Evolutionary conservation across 768 basidiomycete species (phyloP).

Genomic region (Tephrocybe sp.): DNA sequence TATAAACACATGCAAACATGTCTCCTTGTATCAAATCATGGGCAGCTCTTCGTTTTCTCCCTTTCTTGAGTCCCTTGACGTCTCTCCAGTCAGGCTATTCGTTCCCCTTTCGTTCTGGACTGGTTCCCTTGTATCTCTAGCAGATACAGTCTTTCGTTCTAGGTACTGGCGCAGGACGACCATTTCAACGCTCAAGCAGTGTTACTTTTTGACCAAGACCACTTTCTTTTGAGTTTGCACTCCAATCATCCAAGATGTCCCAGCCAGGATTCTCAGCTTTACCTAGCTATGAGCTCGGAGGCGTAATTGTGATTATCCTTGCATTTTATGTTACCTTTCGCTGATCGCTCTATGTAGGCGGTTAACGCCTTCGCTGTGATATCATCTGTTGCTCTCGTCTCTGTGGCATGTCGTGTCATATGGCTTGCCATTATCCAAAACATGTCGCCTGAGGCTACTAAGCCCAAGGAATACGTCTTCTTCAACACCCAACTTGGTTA

Average conservation of each 20-base stretch:
- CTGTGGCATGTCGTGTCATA: slow-evolving; percentile 46
- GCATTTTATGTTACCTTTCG: neutral
- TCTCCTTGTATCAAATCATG: slow-evolving; percentile 5
- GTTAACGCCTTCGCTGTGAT: slow-evolving; percentile 54
- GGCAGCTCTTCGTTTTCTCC: slow-evolving; percentile 6
- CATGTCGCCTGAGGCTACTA: slow-evolving; percentile 22
- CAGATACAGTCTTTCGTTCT: slow-evolving; percentile 19
- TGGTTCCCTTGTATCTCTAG: slow-evolving; percentile 21
- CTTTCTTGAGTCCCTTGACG: slow-evolving; percentile 13
- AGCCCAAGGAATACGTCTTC: slow-evolving; percentile 53
- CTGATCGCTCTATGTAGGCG: slow-evolving; percentile 26
- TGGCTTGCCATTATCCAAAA: slow-evolving; percentile 43
- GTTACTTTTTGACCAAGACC: neutral
- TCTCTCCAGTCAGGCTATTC: slow-evolving; percentile 10
- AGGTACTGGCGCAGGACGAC: slow-evolving; percentile 40
- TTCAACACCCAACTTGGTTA: slow-evolving; percentile 73
- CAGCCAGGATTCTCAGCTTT: slow-evolving; percentile 28
- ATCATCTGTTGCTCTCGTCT: slow-evolving; percentile 52
- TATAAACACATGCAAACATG: slow-evolving; percentile 16
- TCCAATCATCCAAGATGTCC: slow-evolving; percentile 10
- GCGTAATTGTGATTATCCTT: slow-evolving; percentile 35
- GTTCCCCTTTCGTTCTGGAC: slow-evolving; percentile 22
- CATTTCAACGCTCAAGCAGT: slow-evolving; percentile 18
- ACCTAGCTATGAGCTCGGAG: slow-evolving; percentile 30
- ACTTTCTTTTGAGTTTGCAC: slow-evolving; percentile 9